Conservation (phyloP, 345 rosid genomes). For the Sonneratia caseolaris region DNA sequence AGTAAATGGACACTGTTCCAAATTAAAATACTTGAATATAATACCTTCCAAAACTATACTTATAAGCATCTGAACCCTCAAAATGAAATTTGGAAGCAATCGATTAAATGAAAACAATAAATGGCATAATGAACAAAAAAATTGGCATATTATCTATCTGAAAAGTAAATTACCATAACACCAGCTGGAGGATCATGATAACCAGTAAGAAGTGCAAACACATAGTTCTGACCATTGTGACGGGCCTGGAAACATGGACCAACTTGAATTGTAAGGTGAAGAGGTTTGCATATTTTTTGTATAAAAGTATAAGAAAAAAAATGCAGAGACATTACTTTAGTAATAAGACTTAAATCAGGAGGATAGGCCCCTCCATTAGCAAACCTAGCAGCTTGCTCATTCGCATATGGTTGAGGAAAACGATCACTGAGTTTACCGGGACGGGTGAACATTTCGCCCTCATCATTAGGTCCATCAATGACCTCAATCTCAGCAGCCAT, state of each 20-base stretch:
- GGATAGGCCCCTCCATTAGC: slow-evolving; percentile 99
- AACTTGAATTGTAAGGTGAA: slow-evolving; percentile 6
- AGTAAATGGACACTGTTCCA: background rate
- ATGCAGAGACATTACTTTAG: slow-evolving; percentile 52
- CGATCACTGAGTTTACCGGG: slow-evolving; percentile 99
- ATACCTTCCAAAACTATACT: background rate
- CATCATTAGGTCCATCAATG: slow-evolving; percentile 97
- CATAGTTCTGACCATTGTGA: slow-evolving; percentile 97
- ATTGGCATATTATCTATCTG: background rate
- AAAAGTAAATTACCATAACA: slow-evolving; percentile 33
- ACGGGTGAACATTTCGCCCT: slow-evolving; percentile 97
- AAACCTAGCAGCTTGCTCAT: slow-evolving; percentile 95
- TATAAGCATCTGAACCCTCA: background rate
- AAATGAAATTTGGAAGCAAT: background rate
- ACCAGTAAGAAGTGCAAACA: slow-evolving; percentile 91
- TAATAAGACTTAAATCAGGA: slow-evolving; percentile 96
- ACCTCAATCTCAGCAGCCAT: slow-evolving; percentile 99
- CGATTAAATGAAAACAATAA: background rate
- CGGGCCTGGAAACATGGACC: slow-evolving; percentile 64
- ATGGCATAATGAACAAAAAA: background rate
- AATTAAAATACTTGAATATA: background rate
- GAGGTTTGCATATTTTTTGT: background rate
- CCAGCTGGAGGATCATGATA: slow-evolving; percentile 99
- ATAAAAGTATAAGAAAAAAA: slow-evolving; percentile 2
- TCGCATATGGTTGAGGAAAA: slow-evolving; percentile 79